Base-by-base conservation (phyloP, 2,329 filamentous ascomycete species). In the Geosmithia putterillii region DNA sequence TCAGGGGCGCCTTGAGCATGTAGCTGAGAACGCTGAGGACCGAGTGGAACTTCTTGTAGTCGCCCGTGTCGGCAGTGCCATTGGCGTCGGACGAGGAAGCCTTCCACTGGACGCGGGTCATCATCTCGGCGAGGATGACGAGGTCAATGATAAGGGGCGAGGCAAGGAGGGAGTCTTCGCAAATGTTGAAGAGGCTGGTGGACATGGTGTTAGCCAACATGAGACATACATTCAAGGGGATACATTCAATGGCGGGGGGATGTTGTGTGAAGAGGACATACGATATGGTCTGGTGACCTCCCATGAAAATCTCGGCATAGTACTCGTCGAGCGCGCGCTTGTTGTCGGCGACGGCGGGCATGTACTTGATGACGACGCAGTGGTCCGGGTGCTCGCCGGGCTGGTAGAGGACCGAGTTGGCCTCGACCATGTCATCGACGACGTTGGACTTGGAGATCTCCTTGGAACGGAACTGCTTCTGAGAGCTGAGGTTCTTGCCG, bases 351-450 rank as follows among this genome's bases (percentile, higher is more conserved):
- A 98, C 92, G 50, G 89, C 87, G 32, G 92, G 92, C 89, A 98
- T 95, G 74, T 98, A 98, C 79, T 98, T 98, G 80, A 98, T 98
- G 54, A 98, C 92, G 47, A 98, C 92, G 47, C 86, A 94, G 72
- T 98, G 92, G 62, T 98, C 89, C 2, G 92, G 92, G 65, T 96
- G 89, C 70, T 98, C 92, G 54, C 82, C 88, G 57, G 86, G 72
- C 66, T 83, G 79, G 74, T 98, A 98, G 45, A 98, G 75, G 41
- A 96, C 81, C 42, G 68, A 72, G 71, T 98, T 98, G 58, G 92
- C 90, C 57, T 87, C 89, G 47, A 98, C 92, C 92, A 98, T 98
- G 71, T 98, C 92, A 61, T 98, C 92, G 44, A 98, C 92, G 12
- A 98, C 92, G 62, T 95, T 98, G 57, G 87, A 94, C 76, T 98